These are phyloP conservation scores for Plasmodium malariae DNA, from an alignment of 169 alveolate species.

Conservation along the genomic window DNA sequence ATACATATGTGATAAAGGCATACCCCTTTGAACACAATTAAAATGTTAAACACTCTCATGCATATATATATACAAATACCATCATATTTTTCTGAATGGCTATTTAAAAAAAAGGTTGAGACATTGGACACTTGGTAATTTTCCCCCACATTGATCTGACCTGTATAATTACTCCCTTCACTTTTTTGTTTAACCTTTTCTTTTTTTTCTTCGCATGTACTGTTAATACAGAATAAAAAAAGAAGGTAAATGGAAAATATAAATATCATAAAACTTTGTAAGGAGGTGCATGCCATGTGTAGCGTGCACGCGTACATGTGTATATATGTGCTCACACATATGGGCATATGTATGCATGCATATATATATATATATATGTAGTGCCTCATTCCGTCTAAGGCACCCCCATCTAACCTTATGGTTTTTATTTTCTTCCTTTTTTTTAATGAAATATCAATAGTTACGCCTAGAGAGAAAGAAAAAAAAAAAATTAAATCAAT, in stretches of 20 bases:
- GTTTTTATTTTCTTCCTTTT: conserved; percentile 48
- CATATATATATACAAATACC: conserved; percentile 23
- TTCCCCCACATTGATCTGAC: conserved; percentile 86
- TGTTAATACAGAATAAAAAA: conserved; percentile 1
- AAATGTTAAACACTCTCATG: too few species aligned
- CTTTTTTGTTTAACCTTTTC: conserved; percentile 84
- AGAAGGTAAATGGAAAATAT: not conserved
- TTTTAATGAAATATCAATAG: conserved; percentile 22
- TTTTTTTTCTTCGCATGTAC: conserved; percentile 41
- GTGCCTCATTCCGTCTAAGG: too few species aligned
- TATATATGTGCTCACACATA: too few species aligned
- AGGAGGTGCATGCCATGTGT: too few species aligned
- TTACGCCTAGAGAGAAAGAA: conserved; percentile 24
- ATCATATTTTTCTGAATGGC: conserved; percentile 76
- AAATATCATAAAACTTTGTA: too few species aligned
- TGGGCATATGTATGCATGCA: not conserved
- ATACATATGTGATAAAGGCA: conserved; percentile 8
- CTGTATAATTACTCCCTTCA: conserved; percentile 84
- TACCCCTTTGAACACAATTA: too few species aligned
- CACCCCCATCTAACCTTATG: conserved; percentile 12
- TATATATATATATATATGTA: not conserved
- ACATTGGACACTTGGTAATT: conserved; percentile 90
- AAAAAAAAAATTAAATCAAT: not conserved
- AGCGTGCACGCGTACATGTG: too few species aligned
- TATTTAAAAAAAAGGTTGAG: conserved; percentile 89